phyloP scores from a whole-genome alignment of 352 stramenopile species.

The Phytophthora macrochlamydospora region DNA sequence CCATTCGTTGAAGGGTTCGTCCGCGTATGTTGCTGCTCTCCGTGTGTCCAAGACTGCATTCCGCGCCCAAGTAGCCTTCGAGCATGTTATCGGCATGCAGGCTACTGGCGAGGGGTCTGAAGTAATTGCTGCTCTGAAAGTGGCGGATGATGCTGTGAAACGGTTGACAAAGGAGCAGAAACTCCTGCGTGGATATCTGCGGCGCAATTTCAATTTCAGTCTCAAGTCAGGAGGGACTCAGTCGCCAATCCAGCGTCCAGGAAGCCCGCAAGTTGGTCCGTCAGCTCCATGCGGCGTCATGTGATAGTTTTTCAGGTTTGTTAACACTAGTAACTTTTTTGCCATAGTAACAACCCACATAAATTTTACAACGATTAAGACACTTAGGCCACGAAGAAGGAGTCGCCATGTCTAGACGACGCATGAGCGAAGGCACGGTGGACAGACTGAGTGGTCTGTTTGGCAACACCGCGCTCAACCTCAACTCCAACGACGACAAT shows the following conservation, averaged over 20 bases:
- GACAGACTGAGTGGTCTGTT: conserved; percentile 53
- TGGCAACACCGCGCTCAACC: conserved; percentile 24
- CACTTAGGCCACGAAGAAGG: background rate
- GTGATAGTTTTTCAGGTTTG: conserved; percentile 5
- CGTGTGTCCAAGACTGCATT: conserved; percentile 77
- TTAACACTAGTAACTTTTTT: too few relatives aligned
- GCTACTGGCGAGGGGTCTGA: conserved; percentile 31
- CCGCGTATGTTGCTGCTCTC: conserved; percentile 73
- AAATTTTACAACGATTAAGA: background rate
- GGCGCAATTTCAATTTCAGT: conserved; percentile 75
- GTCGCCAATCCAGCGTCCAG: conserved; percentile 5
- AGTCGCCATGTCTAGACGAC: conserved; percentile 26
- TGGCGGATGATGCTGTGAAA: conserved; percentile 48
- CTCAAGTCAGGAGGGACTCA: conserved; percentile 3
- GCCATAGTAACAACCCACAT: too few relatives aligned
- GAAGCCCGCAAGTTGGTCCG: conserved; percentile 20
- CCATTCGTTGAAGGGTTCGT: conserved; percentile 81
- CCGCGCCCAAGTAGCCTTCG: conserved; percentile 72
- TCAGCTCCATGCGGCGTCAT: conserved; percentile 28
- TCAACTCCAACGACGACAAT: conserved; percentile 31
- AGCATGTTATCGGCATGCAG: conserved; percentile 42
- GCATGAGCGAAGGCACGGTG: conserved; percentile 69
- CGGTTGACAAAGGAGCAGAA: conserved; percentile 62
- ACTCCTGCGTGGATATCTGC: conserved; percentile 70
- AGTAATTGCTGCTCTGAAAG: conserved; percentile 25